Evolutionary conservation across 2,329 filamentous ascomycete species (phyloP).

Genomic region (Neocatenulostroma microsporum): DNA sequence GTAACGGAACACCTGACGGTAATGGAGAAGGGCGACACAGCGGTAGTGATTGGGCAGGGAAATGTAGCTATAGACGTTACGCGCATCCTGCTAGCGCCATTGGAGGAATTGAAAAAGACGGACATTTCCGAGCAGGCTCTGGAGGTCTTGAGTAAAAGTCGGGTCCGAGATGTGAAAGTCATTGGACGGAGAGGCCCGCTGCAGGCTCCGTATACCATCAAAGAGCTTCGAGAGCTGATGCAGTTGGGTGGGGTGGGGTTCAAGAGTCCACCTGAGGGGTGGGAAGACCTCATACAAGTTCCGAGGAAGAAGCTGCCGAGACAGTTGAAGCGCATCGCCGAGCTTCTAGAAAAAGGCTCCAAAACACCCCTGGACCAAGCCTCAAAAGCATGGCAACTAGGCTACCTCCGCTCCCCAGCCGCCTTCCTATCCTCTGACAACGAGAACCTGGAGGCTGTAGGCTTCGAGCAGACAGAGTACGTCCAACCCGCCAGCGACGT

Average conservation of each 20-base stretch:
- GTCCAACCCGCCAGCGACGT: slow-evolving; percentile 9
- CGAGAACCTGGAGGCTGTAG: slow-evolving; percentile 53
- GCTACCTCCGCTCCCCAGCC: slow-evolving; percentile 74
- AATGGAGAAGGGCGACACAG: slow-evolving; percentile 67
- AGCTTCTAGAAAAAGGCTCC: slow-evolving; percentile 72
- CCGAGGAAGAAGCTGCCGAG: slow-evolving; percentile 63
- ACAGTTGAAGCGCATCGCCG: slow-evolving; percentile 66
- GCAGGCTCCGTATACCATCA: slow-evolving; percentile 91
- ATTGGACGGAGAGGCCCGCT: slow-evolving; percentile 75
- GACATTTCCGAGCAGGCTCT: slow-evolving; percentile 85
- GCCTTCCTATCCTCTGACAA: slow-evolving; percentile 52
- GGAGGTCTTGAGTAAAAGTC: slow-evolving; percentile 62
- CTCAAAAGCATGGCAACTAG: slow-evolving; percentile 69
- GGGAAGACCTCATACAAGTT: slow-evolving; percentile 36
- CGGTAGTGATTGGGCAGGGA: slow-evolving; percentile 84
- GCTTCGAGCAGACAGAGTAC: slow-evolving; percentile 52
- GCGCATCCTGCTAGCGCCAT: slow-evolving; percentile 69
- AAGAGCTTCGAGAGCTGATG: slow-evolving; percentile 83
- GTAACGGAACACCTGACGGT: no score
- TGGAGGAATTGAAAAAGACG: slow-evolving; percentile 67
- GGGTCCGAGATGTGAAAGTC: slow-evolving; percentile 71
- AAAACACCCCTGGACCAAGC: slow-evolving; percentile 41
- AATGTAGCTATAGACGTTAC: slow-evolving; percentile 95
- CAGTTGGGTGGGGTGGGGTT: slow-evolving; percentile 66
- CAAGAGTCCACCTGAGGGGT: slow-evolving; percentile 41